Evolutionary conservation across 345 rosid genomes (phyloP).

Genomic region (Kandelia obovata): DNA sequence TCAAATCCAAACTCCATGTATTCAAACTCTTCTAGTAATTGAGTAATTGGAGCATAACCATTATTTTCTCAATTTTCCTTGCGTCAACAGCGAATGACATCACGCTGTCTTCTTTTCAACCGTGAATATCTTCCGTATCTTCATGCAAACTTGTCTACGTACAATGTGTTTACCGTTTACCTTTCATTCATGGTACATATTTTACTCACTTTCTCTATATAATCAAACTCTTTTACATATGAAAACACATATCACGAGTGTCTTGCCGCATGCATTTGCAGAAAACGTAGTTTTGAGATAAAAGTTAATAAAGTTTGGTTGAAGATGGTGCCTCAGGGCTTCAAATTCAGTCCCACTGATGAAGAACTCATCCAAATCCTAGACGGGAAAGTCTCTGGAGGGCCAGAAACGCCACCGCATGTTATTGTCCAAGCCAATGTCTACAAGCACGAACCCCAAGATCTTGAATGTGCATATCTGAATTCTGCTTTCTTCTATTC

Average conservation of each 20-base stretch:
- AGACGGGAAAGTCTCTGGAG: constrained; percentile 10
- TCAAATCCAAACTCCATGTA: too few species aligned
- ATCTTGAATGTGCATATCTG: constrained; percentile 1
- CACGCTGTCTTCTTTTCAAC: too few species aligned
- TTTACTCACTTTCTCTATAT: too few species aligned
- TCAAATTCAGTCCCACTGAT: constrained; percentile 30
- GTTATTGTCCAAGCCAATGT: constrained; percentile 13
- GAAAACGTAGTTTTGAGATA: background rate
- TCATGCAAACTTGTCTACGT: too few species aligned
- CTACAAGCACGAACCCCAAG: constrained; percentile 21
- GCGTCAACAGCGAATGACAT: too few species aligned
- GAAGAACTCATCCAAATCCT: constrained; percentile 23
- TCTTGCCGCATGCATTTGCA: too few species aligned
- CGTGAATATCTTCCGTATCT: too few species aligned
- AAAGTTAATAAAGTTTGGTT: background rate
- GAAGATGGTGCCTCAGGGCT: constrained; percentile 23
- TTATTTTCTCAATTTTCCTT: too few species aligned
- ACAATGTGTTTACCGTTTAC: too few species aligned
- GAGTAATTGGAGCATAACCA: background rate
- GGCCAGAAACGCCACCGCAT: constrained; percentile 16
- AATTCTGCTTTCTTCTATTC: background rate
- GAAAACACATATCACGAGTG: background rate
- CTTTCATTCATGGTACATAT: too few species aligned
- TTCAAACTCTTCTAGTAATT: too few species aligned
- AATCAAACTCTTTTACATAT: background rate